A percentile compares a stretch with the other conserved stretches of the same genome.
Evolutionary conservation across 768 basidiomycete species (phyloP).

Genomic region (Rickenella mellea): DNA sequence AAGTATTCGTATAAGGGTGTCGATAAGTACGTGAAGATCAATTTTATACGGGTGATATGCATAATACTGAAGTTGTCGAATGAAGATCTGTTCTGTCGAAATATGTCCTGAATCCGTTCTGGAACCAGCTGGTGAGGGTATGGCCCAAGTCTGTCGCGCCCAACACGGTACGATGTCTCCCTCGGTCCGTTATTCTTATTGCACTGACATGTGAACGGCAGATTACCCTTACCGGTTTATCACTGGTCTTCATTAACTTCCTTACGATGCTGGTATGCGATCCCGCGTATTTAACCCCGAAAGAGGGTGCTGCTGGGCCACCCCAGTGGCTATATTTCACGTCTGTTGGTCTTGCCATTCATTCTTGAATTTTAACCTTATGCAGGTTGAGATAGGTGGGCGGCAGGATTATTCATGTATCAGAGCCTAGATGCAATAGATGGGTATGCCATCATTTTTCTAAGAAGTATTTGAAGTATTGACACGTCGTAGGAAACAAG

Average conservation of each 20-base stretch:
- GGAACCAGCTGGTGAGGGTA: slow-evolving; percentile 85
- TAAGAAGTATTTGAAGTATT: background rate
- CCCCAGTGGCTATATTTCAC: slow-evolving; percentile 90
- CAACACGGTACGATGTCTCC: slow-evolving; percentile 57
- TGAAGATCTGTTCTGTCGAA: slow-evolving; percentile 65
- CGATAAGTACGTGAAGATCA: slow-evolving; percentile 51
- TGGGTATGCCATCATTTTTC: slow-evolving; percentile 46
- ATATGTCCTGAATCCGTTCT: slow-evolving; percentile 75
- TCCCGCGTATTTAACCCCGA: slow-evolving; percentile 61
- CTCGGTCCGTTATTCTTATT: background rate
- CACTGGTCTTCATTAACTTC: slow-evolving; percentile 78
- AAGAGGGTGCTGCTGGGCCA: slow-evolving; percentile 48
- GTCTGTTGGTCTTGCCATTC: slow-evolving; percentile 31
- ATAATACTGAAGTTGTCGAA: background rate
- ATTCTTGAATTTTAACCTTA: slow-evolving; percentile 1
- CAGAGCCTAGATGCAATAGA: slow-evolving; percentile 87
- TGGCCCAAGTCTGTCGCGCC: slow-evolving; percentile 83
- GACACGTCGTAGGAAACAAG: slow-evolving; percentile 69
- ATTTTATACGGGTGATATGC: slow-evolving; percentile 4
- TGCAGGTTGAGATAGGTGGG: slow-evolving; percentile 50
- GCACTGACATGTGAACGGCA: slow-evolving; percentile 19
- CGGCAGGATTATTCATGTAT: slow-evolving; percentile 80
- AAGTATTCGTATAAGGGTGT: slow-evolving; percentile 74
- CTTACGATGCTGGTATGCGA: slow-evolving; percentile 77
- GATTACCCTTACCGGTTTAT: slow-evolving; percentile 86